Percentiles rank a stretch among this genome's conserved stretches.
These are phyloP conservation scores for Leishmania arabica DNA, from an alignment of 208 protist species.

Conservation along the genomic window DNA sequence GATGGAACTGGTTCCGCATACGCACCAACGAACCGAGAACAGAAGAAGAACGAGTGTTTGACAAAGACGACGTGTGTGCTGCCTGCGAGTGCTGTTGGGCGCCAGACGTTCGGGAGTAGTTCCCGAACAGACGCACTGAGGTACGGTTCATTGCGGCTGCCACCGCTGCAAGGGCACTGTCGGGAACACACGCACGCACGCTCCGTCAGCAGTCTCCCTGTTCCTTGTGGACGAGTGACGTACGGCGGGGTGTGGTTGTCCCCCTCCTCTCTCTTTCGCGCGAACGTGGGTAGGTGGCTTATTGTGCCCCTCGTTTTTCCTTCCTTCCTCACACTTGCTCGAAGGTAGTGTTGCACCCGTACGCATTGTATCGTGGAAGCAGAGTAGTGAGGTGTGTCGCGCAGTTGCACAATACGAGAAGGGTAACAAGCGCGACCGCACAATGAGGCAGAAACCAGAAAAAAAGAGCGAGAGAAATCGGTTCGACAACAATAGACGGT, in stretches of 20 bases:
- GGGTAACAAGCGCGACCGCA: background rate
- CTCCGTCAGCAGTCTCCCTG: background rate
- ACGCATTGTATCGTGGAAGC: background rate
- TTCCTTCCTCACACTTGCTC: background rate
- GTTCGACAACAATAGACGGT: background rate
- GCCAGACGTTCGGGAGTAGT: constrained; percentile 1
- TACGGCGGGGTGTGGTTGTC: background rate
- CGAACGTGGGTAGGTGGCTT: background rate
- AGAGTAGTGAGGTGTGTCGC: background rate
- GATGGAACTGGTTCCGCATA: constrained; percentile 45
- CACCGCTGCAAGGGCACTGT: background rate
- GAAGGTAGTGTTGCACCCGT: background rate
- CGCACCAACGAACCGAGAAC: constrained; percentile 46
- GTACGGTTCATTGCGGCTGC: background rate
- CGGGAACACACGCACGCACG: background rate
- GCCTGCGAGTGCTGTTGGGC: background rate
- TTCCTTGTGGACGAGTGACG: background rate
- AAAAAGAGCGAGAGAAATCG: background rate
- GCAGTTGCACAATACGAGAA: background rate
- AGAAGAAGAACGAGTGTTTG: constrained; percentile 25
- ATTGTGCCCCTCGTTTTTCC: background rate
- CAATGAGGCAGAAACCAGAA: background rate
- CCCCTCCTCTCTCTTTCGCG: background rate
- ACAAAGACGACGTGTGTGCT: background rate
- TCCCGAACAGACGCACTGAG: background rate